Base-by-base conservation (phyloP, 768 basidiomycete species). In the Tricholoma furcatifolium region DNA sequence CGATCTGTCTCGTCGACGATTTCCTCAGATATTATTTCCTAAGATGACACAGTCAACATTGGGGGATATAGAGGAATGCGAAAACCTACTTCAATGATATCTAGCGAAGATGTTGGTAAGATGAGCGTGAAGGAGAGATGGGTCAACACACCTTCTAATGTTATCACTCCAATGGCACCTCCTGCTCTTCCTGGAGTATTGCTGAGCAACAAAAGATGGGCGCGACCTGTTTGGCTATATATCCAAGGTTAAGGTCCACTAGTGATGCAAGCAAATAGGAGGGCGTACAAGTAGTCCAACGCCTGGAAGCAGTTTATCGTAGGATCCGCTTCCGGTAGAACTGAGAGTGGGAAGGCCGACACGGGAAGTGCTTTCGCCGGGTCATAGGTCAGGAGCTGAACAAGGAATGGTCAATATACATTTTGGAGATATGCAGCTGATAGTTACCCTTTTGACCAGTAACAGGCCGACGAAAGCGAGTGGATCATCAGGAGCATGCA, bases 1-100 rank as follows among this genome's bases (percentile, higher is more conserved):
- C 85, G 79, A 70, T 97, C 94, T 2, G 93, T 96, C 69, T 97
- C 94, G 62, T 96, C 94, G 27, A 96, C 88, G 49, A 97, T 96
- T 66, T 97, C 95, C 70, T 97, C 93, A 0, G 89, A 87, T 17
- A 98, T 91, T 56, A 98, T 97, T 78, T 96, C 94, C 80, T 69
- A 67, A 3, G 54, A 23, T 12, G 2, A 1, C 2, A 8, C 48
- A 36, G 12, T 15, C n/a, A n/a, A 20, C 14, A 38, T 30, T 9
- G 21, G 41, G 11, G 34, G n/a, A 20, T 31, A 21, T 18, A 38
- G 15, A 1, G 11, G 2, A 12, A 21, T 23, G n/a, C 7, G 40
- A 18, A 17, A 31, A n/a, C 24, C 44, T 40, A 81, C 83, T 66
- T 91, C 89, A 53, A 91, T 90, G 58, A 91, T 82, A 63, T 91